These are phyloP conservation scores for Suillus subalutaceus DNA, from an alignment of 768 basidiomycete species.

Conservation along the genomic window DNA sequence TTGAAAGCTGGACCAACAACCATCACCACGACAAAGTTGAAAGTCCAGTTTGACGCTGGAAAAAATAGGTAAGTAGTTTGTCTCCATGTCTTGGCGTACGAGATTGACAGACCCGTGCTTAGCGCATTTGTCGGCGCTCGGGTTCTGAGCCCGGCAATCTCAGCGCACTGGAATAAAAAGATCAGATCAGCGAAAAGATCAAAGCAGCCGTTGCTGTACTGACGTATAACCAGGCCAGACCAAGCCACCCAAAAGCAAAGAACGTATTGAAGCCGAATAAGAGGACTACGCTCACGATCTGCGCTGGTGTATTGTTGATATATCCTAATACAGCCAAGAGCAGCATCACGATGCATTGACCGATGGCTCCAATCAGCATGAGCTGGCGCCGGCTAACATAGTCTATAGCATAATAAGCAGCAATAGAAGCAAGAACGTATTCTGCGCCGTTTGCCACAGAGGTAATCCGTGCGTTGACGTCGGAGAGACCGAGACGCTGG, in stretches of 20 bases:
- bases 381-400: constrained; percentile 48
- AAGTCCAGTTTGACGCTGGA: constrained; percentile 18
- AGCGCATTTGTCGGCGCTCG: constrained; percentile 36
- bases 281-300: constrained; percentile 26
- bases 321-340: constrained; percentile 30
- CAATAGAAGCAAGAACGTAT: constrained; percentile 48
- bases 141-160: constrained; percentile 31
- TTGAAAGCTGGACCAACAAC: constrained; percentile 17
- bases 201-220: not conserved
- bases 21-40: constrained; percentile 20
- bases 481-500: constrained; percentile 27
- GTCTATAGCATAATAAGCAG: constrained; percentile 52
- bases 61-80: not conserved
- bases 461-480: constrained; percentile 29
- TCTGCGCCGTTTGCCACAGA: constrained; percentile 43
- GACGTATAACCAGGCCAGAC: constrained; percentile 38
- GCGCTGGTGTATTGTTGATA: constrained; percentile 25
- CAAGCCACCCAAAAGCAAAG: constrained; percentile 42
- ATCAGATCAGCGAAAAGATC: constrained; percentile 4
- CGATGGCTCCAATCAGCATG: constrained; percentile 48
- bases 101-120: constrained; percentile 21
- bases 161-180: constrained; percentile 26
- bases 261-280: constrained; percentile 39
- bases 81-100: not conserved
- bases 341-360: constrained; percentile 33